Base-by-base conservation (phyloP, 2,329 filamentous ascomycete genomes). In the Colletotrichum trifolii region DNA sequence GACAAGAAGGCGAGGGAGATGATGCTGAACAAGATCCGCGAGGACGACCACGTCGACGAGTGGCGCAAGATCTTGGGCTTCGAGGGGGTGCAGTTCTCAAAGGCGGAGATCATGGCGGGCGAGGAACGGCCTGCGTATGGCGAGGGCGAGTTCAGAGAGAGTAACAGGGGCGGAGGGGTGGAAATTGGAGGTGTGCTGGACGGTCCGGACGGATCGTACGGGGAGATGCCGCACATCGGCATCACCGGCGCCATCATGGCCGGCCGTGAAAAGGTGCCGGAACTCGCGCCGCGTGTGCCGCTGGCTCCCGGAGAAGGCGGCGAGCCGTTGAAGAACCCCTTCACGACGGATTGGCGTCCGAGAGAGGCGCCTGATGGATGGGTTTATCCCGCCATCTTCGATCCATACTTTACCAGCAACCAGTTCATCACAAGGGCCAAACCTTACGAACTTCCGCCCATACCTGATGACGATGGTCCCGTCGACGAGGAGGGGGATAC, bases 311-410 rank as follows among this genome's bases (percentile, higher is more conserved):
- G 39, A 2, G 50, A 49, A 4, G 67, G 67, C 17, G 67, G 67
- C 6, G 10, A 40, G 13, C 57, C 61, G 12, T 65, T 54, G 36
- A 17, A 61, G 13, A 59, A 67, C 47, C 67, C 67, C 12, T 68
- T 66, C 34, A 65, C 67, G 36, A 59, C 65, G n/a, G 65, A 52
- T 45, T 68, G 67, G 67, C 40, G 52, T n/a, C 39, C 52, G 10
- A 52, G 67, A 2, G 45, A 53, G 2, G 25, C 50, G 5, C 61
- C 61, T 0, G 53, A 39, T 11, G 57, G 54, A 2, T 34, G 25
- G 42, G 15, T 17, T 43, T 55, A 17, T 5, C 62, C 59, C 13
- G n/a, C 39, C 5, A 53, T 35, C 8, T 66, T 59, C 25, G 67
- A 68, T 17, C 60, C 67, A 6, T 64, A 58, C 17, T 48, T 33